Conservation (phyloP, 176 grass and related monocot genomes). For the Triticum urartu region DNA sequence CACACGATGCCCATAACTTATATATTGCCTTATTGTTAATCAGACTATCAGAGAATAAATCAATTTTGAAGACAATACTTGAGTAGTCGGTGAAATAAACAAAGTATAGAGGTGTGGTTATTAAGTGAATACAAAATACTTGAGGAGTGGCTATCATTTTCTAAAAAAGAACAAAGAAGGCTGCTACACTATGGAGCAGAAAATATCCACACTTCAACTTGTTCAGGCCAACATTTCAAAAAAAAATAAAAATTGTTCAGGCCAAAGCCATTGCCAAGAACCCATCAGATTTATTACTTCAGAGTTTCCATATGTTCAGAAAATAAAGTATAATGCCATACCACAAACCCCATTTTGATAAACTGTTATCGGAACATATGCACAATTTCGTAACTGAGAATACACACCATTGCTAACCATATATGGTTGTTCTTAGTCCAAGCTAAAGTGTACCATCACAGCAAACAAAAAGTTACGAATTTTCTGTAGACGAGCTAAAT, state of each 20-base stretch:
- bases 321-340: background rate
- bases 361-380: background rate
- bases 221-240: background rate
- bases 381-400: background rate
- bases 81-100: background rate
- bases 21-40: background rate
- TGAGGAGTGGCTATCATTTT: background rate
- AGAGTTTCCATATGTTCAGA: background rate
- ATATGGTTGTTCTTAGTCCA: background rate
- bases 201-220: background rate
- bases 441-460: background rate
- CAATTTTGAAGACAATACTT: background rate
- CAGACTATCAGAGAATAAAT: background rate
- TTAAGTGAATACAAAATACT: background rate
- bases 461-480: background rate
- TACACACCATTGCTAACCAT: background rate
- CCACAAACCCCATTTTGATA: background rate
- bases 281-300: background rate
- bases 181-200: background rate
- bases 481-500: background rate
- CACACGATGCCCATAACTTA: background rate
- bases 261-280: background rate
- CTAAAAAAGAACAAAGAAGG: background rate
- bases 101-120: background rate
- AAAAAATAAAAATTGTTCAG: background rate